Evolutionary conservation across 768 basidiomycete species (phyloP).

Genomic region (Chlorophyllum brunneum): DNA sequence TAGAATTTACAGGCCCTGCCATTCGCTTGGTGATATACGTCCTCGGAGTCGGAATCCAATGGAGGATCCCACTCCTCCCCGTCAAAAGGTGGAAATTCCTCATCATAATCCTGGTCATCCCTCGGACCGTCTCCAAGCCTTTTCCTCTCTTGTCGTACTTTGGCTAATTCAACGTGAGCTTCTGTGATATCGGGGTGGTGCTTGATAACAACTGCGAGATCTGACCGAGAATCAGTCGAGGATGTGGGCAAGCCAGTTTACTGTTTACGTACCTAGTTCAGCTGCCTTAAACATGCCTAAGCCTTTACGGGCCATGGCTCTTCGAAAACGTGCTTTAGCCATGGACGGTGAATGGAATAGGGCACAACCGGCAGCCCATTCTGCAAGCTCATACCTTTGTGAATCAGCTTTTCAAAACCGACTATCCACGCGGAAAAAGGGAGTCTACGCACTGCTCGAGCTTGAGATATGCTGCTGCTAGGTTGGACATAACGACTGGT

Average conservation of each 20-base stretch:
- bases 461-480: constrained; percentile 33
- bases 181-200: constrained; percentile 26
- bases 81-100: constrained; percentile 29
- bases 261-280: constrained; percentile 20
- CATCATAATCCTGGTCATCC: constrained; percentile 23
- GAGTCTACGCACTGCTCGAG: constrained; percentile 24
- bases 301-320: constrained; percentile 33
- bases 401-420: background rate
- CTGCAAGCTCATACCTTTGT: constrained; percentile 29
- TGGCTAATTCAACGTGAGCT: constrained; percentile 24
- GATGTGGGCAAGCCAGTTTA: background rate
- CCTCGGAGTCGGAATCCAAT: constrained; percentile 49
- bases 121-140: constrained; percentile 16
- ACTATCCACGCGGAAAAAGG: background rate
- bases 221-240: constrained; percentile 15
- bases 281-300: constrained; percentile 22
- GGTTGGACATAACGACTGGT: constrained; percentile 31
- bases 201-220: constrained; percentile 32
- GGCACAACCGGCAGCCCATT: constrained; percentile 29
- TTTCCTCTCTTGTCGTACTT: constrained; percentile 19
- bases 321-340: constrained; percentile 35
- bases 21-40: constrained; percentile 49
- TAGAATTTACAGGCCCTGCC: constrained; percentile 52
- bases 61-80: constrained; percentile 34
- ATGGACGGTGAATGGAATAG: constrained; percentile 29